Evolutionary conservation across 768 basidiomycete species (phyloP).

Genomic region (Piloderma croceum): DNA sequence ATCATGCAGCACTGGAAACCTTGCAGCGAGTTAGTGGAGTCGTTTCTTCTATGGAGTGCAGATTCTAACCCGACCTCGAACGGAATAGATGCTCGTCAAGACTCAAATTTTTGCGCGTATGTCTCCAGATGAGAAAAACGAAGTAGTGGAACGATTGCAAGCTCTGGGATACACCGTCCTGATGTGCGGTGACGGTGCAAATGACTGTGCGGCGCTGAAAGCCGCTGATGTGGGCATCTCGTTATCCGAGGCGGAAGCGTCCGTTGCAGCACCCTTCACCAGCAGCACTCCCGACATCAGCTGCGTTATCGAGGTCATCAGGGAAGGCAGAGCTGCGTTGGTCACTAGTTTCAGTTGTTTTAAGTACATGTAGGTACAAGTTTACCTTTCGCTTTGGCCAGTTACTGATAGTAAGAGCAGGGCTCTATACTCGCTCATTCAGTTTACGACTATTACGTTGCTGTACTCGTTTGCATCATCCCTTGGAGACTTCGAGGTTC

Average conservation of each 20-base stretch:
- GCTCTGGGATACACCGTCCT: slow-evolving; percentile 91
- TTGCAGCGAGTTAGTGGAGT: slow-evolving; percentile 69
- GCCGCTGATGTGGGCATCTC: slow-evolving; percentile 98
- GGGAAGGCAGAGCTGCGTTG: slow-evolving; percentile 90
- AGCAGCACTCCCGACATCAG: slow-evolving; percentile 89
- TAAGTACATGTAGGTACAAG: slow-evolving; percentile 89
- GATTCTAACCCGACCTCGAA: neutral
- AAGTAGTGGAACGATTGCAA: slow-evolving; percentile 92
- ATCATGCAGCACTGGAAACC: slow-evolving; percentile 89
- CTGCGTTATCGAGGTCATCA: slow-evolving; percentile 94
- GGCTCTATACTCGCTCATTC: slow-evolving; percentile 97
- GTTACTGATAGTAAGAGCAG: slow-evolving; percentile 36
- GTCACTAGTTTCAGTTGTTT: slow-evolving; percentile 99
- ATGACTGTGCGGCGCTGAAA: slow-evolving; percentile 97
- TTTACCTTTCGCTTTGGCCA: neutral
- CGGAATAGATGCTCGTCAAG: slow-evolving; percentile 99
- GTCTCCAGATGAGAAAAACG: slow-evolving; percentile 99
- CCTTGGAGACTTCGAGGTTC: slow-evolving; percentile 91
- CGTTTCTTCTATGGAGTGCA: neutral
- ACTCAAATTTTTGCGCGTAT: slow-evolving; percentile 95
- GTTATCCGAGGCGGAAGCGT: slow-evolving; percentile 95
- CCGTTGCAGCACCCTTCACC: slow-evolving; percentile 97
- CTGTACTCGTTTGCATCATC: slow-evolving; percentile 96
- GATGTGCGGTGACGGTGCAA: slow-evolving; percentile 99
- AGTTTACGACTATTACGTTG: slow-evolving; percentile 96